Base-by-base conservation (phyloP, 371 early-diverging fungal genomes). In the Mortierella sp. region DNA sequence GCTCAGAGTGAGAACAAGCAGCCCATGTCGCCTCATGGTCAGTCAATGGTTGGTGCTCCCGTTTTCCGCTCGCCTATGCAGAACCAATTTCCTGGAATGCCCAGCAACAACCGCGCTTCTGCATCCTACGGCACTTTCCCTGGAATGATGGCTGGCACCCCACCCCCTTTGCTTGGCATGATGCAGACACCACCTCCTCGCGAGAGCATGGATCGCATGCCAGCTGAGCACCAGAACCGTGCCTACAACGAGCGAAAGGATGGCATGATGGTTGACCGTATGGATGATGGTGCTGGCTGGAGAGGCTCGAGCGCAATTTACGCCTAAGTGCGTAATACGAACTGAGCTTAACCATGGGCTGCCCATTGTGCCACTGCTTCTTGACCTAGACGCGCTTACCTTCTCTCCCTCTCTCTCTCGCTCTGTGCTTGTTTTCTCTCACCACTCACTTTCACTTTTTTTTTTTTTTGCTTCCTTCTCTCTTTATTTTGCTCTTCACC, bases 1-100 rank as follows among this genome's bases (percentile, higher is more conserved):
- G 94, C 96, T 10, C 96, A 95, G 79, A 92, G 82, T 63, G 92
- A 91, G 70, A 87, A 86, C 55, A 89, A 84, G 50, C 31, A 47
- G 74, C 81, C 83, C 38, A 58, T 83, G 79, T 83, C 85, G 26
- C 79, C 81, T 52, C 85, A 76, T 71, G 79, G 74, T 8, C 68
- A 76, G 2, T 73, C 85, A 1, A 74, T 79, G 79, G 72, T 84
- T 60, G 81, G 81, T 24, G 50, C 70, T 6, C 47, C 81, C 21
- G 73, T 74, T 38, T 84, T 81, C 75, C 73, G 78, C 50, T 75
- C 83, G 31, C 80, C 71, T 8, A 76, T 78, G 75, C 75, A 57
- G 42, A 75, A 54, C 72, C 65, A 87, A 26, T 57, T 16, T n/a
- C 68, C 48, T 50, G 57, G 63, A 34, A 63, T 63, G 63, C 63